A percentile compares a stretch with the other conserved stretches of the same genome.
Conservation (phyloP, 2,329 filamentous ascomycete species). For the Clonostachys rhizophaga region DNA sequence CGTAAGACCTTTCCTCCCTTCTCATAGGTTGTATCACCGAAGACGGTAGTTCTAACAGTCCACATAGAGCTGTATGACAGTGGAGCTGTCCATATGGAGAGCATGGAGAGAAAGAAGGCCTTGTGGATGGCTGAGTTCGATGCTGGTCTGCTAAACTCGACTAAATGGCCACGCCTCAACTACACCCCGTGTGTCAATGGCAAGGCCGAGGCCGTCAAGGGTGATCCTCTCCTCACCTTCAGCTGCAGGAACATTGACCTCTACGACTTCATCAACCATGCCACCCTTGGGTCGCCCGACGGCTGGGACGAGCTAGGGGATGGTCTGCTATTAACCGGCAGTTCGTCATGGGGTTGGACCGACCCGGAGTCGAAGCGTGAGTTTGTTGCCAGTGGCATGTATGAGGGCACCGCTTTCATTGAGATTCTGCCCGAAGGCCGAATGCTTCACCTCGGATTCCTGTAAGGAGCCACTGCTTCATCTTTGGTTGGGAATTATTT, state of each 20-base stretch:
- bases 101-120: constrained; percentile 6
- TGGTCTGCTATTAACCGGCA: constrained; percentile 11
- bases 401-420: constrained; percentile 48
- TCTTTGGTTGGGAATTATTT: too few relatives aligned
- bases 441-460: constrained; percentile 41
- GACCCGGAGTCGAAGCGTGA: constrained; percentile 41
- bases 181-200: constrained; percentile 6
- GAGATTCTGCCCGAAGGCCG: constrained; percentile 44
- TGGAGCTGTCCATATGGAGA: constrained; percentile 18
- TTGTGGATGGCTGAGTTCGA: background rate
- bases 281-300: constrained; percentile 21
- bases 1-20: too few relatives aligned
- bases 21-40: too few relatives aligned
- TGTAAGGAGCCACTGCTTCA: too few relatives aligned
- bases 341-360: constrained; percentile 48
- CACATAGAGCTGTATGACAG: constrained; percentile 16
- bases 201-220: constrained; percentile 27
- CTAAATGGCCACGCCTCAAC: background rate
- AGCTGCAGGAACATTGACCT: constrained; percentile 35
- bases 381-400: constrained; percentile 48
- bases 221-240: constrained; percentile 36
- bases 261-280: constrained; percentile 28
- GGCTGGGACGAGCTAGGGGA: constrained; percentile 4
- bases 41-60: too few relatives aligned
- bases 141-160: too few relatives aligned